These are phyloP conservation scores for Graphium sp. DNA, from an alignment of 2,329 filamentous ascomycete genomes.

Conservation along the genomic window DNA sequence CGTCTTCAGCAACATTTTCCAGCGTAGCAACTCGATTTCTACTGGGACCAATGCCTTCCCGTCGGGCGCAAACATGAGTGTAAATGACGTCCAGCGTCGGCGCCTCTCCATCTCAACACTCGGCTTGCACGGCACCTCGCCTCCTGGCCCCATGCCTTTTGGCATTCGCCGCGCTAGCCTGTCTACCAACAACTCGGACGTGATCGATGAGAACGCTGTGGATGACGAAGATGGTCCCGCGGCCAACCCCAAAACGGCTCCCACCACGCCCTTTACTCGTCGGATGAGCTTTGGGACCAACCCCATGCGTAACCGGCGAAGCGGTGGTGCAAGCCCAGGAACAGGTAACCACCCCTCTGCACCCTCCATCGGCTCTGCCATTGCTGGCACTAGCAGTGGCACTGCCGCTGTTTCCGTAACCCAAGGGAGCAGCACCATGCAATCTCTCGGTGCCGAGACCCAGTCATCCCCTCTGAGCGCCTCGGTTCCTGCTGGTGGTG, in stretches of 20 bases:
- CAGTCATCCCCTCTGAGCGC: too few relatives aligned
- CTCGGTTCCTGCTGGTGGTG: too few relatives aligned
- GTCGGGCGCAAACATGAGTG: conserved; percentile 18
- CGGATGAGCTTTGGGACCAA: conserved; percentile 78
- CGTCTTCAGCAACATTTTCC: conserved; percentile 41
- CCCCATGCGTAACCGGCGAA: conserved; percentile 41
- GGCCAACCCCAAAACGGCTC: conserved; percentile 32
- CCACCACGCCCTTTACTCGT: conserved; percentile 60
- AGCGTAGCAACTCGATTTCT: conserved; percentile 34
- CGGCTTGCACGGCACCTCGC: conserved; percentile 55
- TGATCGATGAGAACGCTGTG: conserved; percentile 55
- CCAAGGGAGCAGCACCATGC: conserved; percentile 44
- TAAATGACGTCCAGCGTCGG: conserved; percentile 44
- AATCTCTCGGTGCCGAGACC: too few relatives aligned
- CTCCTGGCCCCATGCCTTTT: conserved; percentile 33
- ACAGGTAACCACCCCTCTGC: conserved; percentile 48
- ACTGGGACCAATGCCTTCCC: conserved; percentile 25
- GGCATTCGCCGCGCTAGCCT: conserved; percentile 47
- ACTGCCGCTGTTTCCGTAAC: conserved; percentile 15
- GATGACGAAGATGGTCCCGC: conserved; percentile 47
- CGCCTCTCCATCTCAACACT: conserved; percentile 61
- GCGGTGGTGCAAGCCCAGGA: conserved; percentile 42
- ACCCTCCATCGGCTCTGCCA: conserved; percentile 15
- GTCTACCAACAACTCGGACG: conserved; percentile 47
- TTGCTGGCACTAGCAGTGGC: conserved; percentile 18